A percentile compares a stretch with the other conserved stretches of the same genome.
Evolutionary conservation across 2,329 filamentous ascomycete genomes (phyloP).

Genomic region (Lachnellula subtilissima): DNA sequence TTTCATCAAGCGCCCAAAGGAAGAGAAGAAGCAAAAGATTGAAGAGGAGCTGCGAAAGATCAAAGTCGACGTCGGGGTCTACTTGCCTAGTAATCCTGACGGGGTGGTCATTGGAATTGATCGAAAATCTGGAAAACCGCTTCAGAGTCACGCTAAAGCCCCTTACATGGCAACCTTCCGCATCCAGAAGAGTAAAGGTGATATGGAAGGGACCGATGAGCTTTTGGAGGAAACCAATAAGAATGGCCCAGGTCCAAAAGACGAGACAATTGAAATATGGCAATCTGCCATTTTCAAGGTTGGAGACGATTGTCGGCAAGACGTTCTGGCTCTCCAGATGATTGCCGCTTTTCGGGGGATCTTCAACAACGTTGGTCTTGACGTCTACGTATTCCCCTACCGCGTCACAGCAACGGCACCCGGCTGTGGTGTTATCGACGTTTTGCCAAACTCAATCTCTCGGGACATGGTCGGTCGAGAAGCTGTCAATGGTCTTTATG

Average conservation of each 20-base stretch:
- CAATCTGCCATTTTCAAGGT: constrained; percentile 99
- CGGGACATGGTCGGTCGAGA: constrained; percentile 98
- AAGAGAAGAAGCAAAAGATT: constrained; percentile 98
- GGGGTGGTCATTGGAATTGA: constrained; percentile 97
- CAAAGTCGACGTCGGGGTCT: constrained; percentile 93
- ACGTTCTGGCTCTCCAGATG: constrained; percentile 94
- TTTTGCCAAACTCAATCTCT: constrained; percentile 94
- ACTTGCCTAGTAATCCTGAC: constrained; percentile 94
- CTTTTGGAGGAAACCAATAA: constrained; percentile 46
- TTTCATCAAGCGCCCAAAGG: constrained; percentile 84
- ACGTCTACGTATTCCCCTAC: constrained; percentile 96
- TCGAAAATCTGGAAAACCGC: constrained; percentile 91
- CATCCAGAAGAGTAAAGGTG: constrained; percentile 72
- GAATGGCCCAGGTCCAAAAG: constrained; percentile 31
- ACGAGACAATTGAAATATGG: constrained; percentile 84
- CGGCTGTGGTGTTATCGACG: constrained; percentile 96
- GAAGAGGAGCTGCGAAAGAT: constrained; percentile 98
- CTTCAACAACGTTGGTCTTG: constrained; percentile 88
- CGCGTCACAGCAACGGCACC: constrained; percentile 95
- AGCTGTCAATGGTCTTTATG: constrained; percentile 95
- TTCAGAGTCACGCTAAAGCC: constrained; percentile 97
- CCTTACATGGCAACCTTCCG: constrained; percentile 99
- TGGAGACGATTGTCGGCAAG: constrained; percentile 95
- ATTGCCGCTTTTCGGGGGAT: constrained; percentile 96
- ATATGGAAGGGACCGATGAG: constrained; percentile 48